Evolutionary conservation across 2,329 filamentous ascomycete genomes (phyloP), one percentile per base, ranked within the genome.

Genomic region (Acrodontium crateriforme): DNA sequence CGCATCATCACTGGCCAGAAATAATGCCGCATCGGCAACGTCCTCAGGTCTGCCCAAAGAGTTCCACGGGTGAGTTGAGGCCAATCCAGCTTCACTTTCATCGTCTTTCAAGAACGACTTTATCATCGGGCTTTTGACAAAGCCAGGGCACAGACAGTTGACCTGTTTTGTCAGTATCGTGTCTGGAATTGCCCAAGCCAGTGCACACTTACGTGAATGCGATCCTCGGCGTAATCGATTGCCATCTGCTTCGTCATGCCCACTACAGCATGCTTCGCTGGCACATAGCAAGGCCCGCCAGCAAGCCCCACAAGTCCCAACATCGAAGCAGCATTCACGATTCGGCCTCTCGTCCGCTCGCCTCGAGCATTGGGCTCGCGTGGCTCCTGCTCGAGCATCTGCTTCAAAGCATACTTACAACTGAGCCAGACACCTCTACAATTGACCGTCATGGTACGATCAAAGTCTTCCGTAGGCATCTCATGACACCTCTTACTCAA

Each of bases 261-360:
- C n/a, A 49, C 37, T 3, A 46, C 41, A 8, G 43, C 41, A 30
- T 37, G 34, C 28, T 49, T 49, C 9, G 40, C 30, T 5, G 32
- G 24, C 6, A 21, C 16, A 18, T 38, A 38, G 7, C 22, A 29
- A 8, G 16, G 19, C 21, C 27, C 15, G 16, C 25, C 28, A 4
- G 24, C 16, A n/a, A 20, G n/a, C 9, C 21, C 29, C 7, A 38
- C 45, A 0, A 58, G 23, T 0, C 60, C 61, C 25, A 50, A 46
- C 8, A 63, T 56, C 7, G 55, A 61, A 0, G 60, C 54, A 2
- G 60, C 56, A 29, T 67, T 68, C 10, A 68, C 50, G 26, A 67
- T 62, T 58, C 60, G 66, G 1, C 63, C 64, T 24, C 60, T 39
- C 1, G 39, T 45, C 20, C 39, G 25, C 13, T 63, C 56, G 8